These are phyloP conservation scores for Lepidium sativum DNA, from an alignment of 345 rosid species.

Conservation along the genomic window DNA sequence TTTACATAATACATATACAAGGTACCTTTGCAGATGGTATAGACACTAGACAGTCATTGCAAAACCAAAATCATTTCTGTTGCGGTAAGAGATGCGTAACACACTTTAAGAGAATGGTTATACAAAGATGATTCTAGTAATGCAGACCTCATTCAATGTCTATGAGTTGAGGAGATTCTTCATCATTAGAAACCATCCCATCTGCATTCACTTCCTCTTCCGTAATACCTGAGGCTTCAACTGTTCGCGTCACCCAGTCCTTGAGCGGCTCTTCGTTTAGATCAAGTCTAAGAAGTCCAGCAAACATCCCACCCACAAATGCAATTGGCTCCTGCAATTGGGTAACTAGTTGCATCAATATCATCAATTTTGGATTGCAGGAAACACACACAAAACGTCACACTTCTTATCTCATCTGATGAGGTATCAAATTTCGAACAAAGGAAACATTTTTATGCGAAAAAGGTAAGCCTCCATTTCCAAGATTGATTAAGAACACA, in stretches of 20 bases:
- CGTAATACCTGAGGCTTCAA: slow-evolving; percentile 30
- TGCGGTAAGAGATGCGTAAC: not conserved
- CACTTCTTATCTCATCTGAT: not conserved
- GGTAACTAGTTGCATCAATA: not conserved
- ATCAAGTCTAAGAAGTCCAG: slow-evolving; percentile 30
- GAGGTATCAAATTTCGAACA: not conserved
- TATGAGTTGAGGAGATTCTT: slow-evolving; percentile 32
- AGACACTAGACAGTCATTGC: not conserved
- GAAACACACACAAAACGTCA: not conserved
- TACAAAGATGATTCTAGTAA: not conserved
- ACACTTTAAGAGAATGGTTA: not conserved
- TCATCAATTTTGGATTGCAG: not conserved
- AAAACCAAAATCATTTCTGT: not conserved
- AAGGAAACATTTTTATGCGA: not conserved
- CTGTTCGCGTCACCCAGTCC: slow-evolving; percentile 30
- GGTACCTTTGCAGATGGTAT: not conserved
- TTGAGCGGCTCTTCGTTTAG: slow-evolving; percentile 28
- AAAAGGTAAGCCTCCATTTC: not conserved
- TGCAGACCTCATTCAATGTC: slow-evolving; percentile 19
- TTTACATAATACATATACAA: not conserved
- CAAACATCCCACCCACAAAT: slow-evolving; percentile 34
- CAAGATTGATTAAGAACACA: not conserved
- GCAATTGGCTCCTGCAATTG: slow-evolving; percentile 31
- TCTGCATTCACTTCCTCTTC: slow-evolving; percentile 16
- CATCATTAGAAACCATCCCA: slow-evolving; percentile 9